A percentile compares a stretch with the other conserved stretches of the same genome.
These are phyloP conservation scores for Geosiphon pyriformis DNA, from an alignment of 192 early-diverging fungal genomes.

Conservation along the genomic window DNA sequence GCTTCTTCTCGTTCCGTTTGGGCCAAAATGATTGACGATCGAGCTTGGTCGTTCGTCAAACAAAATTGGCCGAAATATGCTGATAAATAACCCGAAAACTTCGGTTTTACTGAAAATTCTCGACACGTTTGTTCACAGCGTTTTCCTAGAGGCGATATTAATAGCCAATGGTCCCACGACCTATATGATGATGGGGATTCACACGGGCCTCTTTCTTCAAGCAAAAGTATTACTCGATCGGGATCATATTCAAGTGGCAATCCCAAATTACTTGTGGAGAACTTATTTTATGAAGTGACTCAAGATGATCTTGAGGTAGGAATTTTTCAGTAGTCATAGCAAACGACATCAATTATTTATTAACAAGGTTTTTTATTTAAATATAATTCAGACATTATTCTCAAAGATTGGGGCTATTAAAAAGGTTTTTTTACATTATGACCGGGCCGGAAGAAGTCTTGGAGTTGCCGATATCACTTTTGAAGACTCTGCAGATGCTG, in stretches of 20 bases:
- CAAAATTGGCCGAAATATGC: neutral
- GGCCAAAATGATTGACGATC: neutral
- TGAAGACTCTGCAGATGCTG: conserved; percentile 37
- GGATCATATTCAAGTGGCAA: conserved; percentile 14
- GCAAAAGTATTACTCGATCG: neutral
- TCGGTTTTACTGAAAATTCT: conserved; percentile 11
- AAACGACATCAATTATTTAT: neutral
- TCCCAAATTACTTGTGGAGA: conserved; percentile 42
- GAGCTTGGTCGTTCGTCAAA: neutral
- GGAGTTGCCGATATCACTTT: conserved; percentile 46
- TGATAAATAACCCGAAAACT: neutral
- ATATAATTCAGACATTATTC: conserved; percentile 42
- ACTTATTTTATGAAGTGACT: conserved; percentile 54
- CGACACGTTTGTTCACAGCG: conserved; percentile 4
- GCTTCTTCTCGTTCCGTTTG: neutral
- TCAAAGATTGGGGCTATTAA: conserved; percentile 43
- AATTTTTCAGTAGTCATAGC: neutral
- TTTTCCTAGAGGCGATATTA: conserved; percentile 17
- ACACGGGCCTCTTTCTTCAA: neutral
- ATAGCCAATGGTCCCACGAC: conserved; percentile 21
- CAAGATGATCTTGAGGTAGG: conserved; percentile 51
- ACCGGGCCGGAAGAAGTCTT: conserved; percentile 48
- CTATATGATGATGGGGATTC: conserved; percentile 10
- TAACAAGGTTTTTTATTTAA: neutral
- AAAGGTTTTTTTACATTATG: conserved; percentile 36